These are phyloP conservation scores for Syzygium aqueum DNA, from an alignment of 345 rosid species.

Conservation along the genomic window DNA sequence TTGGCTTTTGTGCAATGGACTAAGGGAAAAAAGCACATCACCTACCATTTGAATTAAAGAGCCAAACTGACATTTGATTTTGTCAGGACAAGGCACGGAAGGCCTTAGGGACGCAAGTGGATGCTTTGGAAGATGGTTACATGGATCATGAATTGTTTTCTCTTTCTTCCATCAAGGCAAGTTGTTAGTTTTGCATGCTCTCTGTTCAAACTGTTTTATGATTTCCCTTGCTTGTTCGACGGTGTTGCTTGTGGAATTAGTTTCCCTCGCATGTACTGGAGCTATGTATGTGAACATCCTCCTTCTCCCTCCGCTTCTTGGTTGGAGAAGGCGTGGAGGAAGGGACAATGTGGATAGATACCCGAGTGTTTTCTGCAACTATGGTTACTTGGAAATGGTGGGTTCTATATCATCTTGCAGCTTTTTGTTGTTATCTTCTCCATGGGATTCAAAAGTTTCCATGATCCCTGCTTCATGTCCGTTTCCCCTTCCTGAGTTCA, in stretches of 20 bases:
- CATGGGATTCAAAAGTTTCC: not conserved
- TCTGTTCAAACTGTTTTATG: not conserved
- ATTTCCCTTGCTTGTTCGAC: not conserved
- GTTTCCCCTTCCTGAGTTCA: not conserved
- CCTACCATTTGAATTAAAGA: not conserved
- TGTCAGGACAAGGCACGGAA: conserved; percentile 76
- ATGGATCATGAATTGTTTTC: conserved; percentile 74
- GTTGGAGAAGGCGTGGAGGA: not conserved
- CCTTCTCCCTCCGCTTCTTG: not conserved
- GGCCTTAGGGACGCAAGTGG: conserved; percentile 69
- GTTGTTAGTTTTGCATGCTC: not conserved
- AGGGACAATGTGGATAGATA: not conserved
- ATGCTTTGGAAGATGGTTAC: conserved; percentile 80
- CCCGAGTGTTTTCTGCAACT: not conserved
- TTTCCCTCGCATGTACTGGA: not conserved
- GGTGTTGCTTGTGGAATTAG: not conserved
- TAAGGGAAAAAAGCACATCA: not conserved
- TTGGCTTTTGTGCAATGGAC: not conserved
- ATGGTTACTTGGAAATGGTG: not conserved
- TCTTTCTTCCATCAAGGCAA: conserved; percentile 86
- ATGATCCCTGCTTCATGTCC: not conserved
- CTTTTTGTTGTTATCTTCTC: not conserved
- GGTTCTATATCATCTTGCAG: not conserved
- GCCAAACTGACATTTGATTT: not conserved
- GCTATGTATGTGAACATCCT: not conserved